Evolutionary conservation across 148 eudicot species (phyloP).

Genomic region (Nepenthes gracilis): DNA sequence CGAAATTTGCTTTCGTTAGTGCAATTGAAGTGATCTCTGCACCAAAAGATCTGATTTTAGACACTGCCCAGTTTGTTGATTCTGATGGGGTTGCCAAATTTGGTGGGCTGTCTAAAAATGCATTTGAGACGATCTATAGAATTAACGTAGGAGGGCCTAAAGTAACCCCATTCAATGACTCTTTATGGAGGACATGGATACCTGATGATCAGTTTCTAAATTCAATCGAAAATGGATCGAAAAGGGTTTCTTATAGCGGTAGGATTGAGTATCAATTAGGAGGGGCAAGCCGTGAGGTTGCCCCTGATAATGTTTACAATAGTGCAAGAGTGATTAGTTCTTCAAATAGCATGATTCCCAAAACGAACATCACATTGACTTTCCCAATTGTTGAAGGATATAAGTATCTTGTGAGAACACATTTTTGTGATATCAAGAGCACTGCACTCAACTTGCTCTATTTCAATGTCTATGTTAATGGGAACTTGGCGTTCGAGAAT

Average conservation of each 20-base stretch:
- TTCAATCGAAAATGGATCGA: constrained; percentile 22
- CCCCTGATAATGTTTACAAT: constrained; percentile 82
- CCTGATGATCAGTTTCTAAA: constrained; percentile 59
- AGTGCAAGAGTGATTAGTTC: constrained; percentile 53
- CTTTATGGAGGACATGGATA: constrained; percentile 90
- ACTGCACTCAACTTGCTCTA: constrained; percentile 37
- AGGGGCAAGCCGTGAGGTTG: constrained; percentile 79
- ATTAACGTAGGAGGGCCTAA: constrained; percentile 75
- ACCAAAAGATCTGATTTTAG: constrained; percentile 66
- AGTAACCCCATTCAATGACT: constrained; percentile 95
- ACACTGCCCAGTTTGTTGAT: constrained; percentile 32
- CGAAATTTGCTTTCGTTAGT: constrained; percentile 52
- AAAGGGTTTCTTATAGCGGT: constrained; percentile 49
- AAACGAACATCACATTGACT: constrained; percentile 41
- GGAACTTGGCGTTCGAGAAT: constrained; percentile 43
- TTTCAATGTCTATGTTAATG: constrained; percentile 77
- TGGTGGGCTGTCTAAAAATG: constrained; percentile 45
- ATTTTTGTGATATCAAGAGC: constrained; percentile 92
- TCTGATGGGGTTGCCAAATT: constrained; percentile 26
- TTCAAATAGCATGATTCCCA: constrained; percentile 18
- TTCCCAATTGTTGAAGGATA: constrained; percentile 52
- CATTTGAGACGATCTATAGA: constrained; percentile 57
- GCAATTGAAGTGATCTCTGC: constrained; percentile 92
- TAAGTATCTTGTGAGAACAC: constrained; percentile 57
- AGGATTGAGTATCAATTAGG: constrained; percentile 54